These are phyloP conservation scores for Vitis amurensis DNA, from an alignment of 164 flowering plant genomes.

Conservation along the genomic window DNA sequence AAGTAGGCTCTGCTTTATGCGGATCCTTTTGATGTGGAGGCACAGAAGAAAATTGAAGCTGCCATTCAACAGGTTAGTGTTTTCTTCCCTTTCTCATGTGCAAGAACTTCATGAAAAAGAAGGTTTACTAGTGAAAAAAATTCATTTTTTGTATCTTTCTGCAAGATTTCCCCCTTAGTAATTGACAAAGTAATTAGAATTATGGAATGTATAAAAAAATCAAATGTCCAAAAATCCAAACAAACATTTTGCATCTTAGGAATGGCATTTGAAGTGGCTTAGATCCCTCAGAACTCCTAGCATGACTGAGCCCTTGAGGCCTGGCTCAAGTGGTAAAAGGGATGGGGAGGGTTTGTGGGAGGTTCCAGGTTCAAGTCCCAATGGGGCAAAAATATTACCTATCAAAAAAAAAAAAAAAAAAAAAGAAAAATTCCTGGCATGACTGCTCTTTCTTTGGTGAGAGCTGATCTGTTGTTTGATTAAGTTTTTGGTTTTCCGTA, in stretches of 20 bases:
- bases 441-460: too few relatives aligned
- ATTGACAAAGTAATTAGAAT: not conserved
- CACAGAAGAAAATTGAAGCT: slow-evolving; percentile 97
- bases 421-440: too few relatives aligned
- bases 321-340: too few relatives aligned
- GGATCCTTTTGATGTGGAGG: slow-evolving; percentile 96
- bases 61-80: slow-evolving; percentile 86
- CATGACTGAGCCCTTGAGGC: not conserved
- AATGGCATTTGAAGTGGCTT: not conserved
- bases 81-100: not conserved
- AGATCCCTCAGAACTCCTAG: not conserved
- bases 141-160: not conserved
- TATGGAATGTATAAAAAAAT: not conserved
- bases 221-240: not conserved
- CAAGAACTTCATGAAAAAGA: not conserved
- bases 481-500: too few relatives aligned
- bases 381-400: too few relatives aligned
- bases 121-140: slow-evolving; percentile 1
- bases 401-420: too few relatives aligned
- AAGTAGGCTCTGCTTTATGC: slow-evolving; percentile 81
- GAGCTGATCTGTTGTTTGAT: too few relatives aligned
- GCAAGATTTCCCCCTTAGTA: not conserved
- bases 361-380: too few relatives aligned
- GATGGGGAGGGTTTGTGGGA: too few relatives aligned
- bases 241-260: not conserved